phyloP scores from a whole-genome alignment of 257 asterid species.

The Solanum sejunctum region DNA sequence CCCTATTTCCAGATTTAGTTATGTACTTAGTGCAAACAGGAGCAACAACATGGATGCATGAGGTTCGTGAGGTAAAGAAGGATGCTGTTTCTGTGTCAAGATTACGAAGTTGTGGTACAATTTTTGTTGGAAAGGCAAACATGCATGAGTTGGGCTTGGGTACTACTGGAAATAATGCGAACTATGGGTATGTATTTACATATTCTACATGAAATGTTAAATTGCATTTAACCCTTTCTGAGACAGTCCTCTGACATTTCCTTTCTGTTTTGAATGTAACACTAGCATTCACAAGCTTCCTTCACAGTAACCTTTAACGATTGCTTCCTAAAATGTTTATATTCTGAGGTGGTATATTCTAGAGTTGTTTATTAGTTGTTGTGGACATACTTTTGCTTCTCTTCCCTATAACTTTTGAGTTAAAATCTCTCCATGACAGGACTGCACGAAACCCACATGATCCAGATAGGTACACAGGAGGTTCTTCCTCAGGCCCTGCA shows the following conservation, averaged over 20 bases:
- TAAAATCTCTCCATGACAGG: conserved; percentile 23
- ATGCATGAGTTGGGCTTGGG: conserved; percentile 99
- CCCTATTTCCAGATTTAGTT: neutral
- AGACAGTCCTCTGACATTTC: neutral
- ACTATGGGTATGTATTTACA: conserved; percentile 57
- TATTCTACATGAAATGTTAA: neutral
- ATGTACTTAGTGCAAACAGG: conserved; percentile 37
- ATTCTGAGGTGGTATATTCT: neutral
- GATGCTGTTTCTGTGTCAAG: conserved; percentile 73
- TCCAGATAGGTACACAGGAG: conserved; percentile 93
- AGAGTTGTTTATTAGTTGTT: neutral
- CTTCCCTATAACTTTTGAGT: neutral
- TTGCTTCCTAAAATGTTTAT: neutral
- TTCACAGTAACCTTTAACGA: neutral
- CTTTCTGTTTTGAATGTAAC: neutral
- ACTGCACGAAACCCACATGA: conserved; percentile 96
- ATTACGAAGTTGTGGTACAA: conserved; percentile 83
- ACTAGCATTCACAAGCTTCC: neutral
- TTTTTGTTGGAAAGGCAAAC: conserved; percentile 96
- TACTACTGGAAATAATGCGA: conserved; percentile 90
- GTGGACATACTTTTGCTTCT: neutral
- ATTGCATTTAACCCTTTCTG: neutral
- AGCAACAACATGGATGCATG: conserved; percentile 81
- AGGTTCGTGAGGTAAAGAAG: conserved; percentile 56
- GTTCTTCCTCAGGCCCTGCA: conserved; percentile 98